phyloP scores from a whole-genome alignment of 148 eudicot species.

The Silene latifolia region DNA sequence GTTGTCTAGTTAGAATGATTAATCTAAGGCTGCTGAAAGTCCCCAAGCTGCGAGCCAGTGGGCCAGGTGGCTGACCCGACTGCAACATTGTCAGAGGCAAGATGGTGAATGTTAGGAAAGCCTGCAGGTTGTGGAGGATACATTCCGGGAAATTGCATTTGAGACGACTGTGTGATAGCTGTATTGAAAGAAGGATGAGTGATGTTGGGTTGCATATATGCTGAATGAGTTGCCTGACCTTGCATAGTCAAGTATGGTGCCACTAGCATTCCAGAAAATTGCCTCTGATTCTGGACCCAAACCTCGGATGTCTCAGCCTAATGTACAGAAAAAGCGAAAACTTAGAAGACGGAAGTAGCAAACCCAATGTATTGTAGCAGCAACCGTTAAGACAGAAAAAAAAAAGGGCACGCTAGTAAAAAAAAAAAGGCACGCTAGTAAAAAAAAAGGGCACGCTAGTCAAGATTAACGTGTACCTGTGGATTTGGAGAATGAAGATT shows the following conservation, averaged over 20 bases:
- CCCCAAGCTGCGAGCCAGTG: slow-evolving; percentile 61
- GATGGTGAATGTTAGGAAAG: slow-evolving; percentile 65
- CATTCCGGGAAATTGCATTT: slow-evolving; percentile 74
- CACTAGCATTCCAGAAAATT: slow-evolving; percentile 59
- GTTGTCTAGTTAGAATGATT: slow-evolving; percentile 75
- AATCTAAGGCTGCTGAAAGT: slow-evolving; percentile 70
- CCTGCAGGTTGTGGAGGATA: slow-evolving; percentile 63
- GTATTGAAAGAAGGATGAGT: slow-evolving; percentile 70
- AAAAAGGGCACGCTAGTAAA: too few relatives aligned
- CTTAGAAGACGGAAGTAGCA: background rate
- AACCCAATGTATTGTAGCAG: too few relatives aligned
- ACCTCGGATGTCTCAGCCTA: slow-evolving; percentile 84
- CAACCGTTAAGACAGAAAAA: too few relatives aligned
- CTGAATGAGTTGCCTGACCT: slow-evolving; percentile 66
- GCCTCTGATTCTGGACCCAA: slow-evolving; percentile 74
- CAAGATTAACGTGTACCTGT: slow-evolving; percentile 42
- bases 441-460: too few relatives aligned
- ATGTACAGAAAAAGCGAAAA: background rate
- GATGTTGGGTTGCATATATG: slow-evolving; percentile 62
- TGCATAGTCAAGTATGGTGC: slow-evolving; percentile 72
- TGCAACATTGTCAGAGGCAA: slow-evolving; percentile 57
- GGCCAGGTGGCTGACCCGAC: slow-evolving; percentile 50
- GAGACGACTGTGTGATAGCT: slow-evolving; percentile 71
- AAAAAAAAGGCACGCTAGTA: too few relatives aligned
- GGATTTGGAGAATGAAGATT: slow-evolving; percentile 76